Evolutionary conservation across 352 stramenopile species (phyloP).

Genomic region (Globisporangium nagaii): DNA sequence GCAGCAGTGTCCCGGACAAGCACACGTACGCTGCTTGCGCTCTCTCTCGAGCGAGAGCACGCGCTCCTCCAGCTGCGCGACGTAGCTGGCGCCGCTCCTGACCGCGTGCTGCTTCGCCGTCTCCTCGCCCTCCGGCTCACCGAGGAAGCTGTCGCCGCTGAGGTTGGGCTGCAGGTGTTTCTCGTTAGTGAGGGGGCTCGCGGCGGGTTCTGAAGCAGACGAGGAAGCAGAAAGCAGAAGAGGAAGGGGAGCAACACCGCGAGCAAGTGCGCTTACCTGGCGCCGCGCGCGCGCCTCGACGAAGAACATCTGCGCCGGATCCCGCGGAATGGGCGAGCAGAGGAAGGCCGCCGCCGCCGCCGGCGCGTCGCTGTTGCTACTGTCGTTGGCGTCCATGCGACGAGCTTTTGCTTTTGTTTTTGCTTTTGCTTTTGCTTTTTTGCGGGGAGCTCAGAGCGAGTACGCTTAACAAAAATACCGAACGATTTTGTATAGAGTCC

Average conservation of each 20-base stretch:
- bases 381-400: neutral
- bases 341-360: conserved; percentile 24
- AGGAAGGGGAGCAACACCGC: no score
- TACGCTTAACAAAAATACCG: no score
- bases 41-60: conserved; percentile 25
- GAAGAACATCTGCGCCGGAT: conserved; percentile 55
- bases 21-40: conserved; percentile 24
- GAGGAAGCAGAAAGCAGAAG: neutral
- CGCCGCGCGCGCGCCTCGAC: conserved; percentile 23
- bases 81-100: conserved; percentile 2
- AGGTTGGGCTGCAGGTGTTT: conserved; percentile 2
- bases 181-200: conserved; percentile 6
- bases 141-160: conserved; percentile 22
- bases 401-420: neutral
- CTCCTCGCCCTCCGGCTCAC: conserved; percentile 25
- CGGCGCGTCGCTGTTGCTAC: neutral
- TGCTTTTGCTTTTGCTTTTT: neutral
- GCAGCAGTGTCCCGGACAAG: no score
- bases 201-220: neutral
- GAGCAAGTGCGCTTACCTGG: neutral
- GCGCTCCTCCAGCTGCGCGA: conserved; percentile 27
- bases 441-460: no score
- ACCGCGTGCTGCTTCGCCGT: conserved; percentile 10
- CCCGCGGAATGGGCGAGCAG: conserved; percentile 61
- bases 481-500: no score